Conservation (phyloP, 768 basidiomycete genomes). For the Amanita phalloides region DNA sequence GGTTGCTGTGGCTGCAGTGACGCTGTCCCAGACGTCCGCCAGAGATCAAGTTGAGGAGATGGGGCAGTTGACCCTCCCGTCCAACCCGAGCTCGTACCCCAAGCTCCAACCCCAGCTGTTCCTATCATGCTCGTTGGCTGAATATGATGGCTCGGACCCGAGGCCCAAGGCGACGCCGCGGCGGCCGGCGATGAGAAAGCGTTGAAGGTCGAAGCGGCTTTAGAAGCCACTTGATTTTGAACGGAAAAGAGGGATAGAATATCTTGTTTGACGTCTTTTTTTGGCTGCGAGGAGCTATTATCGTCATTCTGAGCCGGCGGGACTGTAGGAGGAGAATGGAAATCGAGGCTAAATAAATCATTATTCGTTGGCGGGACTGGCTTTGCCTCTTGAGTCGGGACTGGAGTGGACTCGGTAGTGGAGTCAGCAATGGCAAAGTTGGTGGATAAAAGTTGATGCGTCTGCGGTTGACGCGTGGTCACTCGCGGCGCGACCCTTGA, state of each 20-base stretch:
- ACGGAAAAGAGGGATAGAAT: slow-evolving; percentile 75
- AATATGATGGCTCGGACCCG: slow-evolving; percentile 12
- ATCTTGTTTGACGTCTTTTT: slow-evolving; percentile 74
- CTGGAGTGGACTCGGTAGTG: slow-evolving; percentile 7
- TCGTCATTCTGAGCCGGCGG: slow-evolving; percentile 11
- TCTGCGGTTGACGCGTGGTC: slow-evolving; percentile 35
- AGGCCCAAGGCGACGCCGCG: slow-evolving; percentile 20
- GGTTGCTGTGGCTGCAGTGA: slow-evolving; percentile 17
- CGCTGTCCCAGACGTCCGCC: slow-evolving; percentile 20
- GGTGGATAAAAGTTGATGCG: slow-evolving; percentile 46
- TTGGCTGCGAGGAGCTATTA: slow-evolving; percentile 23
- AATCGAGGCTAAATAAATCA: slow-evolving; percentile 81
- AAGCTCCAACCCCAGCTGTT: slow-evolving; percentile 39
- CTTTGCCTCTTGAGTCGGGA: slow-evolving; percentile 10
- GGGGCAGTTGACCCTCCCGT: slow-evolving; percentile 19
- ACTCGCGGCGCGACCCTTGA: slow-evolving; percentile 20
- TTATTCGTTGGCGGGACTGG: slow-evolving; percentile 28
- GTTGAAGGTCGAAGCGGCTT: slow-evolving; percentile 21
- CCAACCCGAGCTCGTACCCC: slow-evolving; percentile 67
- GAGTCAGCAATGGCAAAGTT: slow-evolving; percentile 17
- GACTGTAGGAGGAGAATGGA: slow-evolving; percentile 38
- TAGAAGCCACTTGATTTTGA: slow-evolving; percentile 24
- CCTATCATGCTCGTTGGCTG: slow-evolving; percentile 44
- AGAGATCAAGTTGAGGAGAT: slow-evolving; percentile 29
- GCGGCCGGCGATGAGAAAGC: slow-evolving; percentile 21